phyloP scores from a whole-genome alignment of 2,329 filamentous ascomycete species.

The Gaeumannomyces sp. region DNA sequence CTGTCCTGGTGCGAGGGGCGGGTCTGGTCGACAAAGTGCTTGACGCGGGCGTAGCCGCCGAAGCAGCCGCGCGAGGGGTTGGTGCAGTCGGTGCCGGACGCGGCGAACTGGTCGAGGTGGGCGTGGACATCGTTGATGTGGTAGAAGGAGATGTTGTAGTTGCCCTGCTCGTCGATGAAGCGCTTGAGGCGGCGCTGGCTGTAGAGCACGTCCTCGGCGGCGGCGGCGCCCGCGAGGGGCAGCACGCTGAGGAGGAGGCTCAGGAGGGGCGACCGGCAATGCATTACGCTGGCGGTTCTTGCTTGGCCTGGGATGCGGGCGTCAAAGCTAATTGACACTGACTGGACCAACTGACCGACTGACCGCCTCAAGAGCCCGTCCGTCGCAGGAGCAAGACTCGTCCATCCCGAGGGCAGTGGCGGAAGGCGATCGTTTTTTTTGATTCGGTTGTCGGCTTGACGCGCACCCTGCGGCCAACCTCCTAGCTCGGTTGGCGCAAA shows the following conservation, averaged over 20 bases:
- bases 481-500: not conserved
- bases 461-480: not conserved
- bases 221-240: constrained; percentile 41
- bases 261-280: constrained; percentile 5
- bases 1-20: constrained; percentile 53
- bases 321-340: not conserved
- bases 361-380: not conserved
- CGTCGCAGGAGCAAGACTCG: too few relatives aligned
- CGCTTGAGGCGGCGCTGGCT: constrained; percentile 44
- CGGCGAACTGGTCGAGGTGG: constrained; percentile 57
- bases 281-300: not conserved
- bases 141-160: constrained; percentile 58
- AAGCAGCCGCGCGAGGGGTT: constrained; percentile 51
- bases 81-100: constrained; percentile 56
- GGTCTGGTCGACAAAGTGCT: constrained; percentile 51
- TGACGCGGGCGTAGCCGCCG: constrained; percentile 60
- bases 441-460: not conserved
- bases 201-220: constrained; percentile 40
- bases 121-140: constrained; percentile 66
- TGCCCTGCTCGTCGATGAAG: constrained; percentile 39
- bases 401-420: too few relatives aligned
- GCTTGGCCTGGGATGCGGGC: too few relatives aligned
- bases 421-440: not conserved
- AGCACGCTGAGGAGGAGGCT: constrained; percentile 2
- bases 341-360: not conserved